These are phyloP conservation scores for Flaveria linearis DNA, from an alignment of 129 eudicot genomes.

Conservation along the genomic window DNA sequence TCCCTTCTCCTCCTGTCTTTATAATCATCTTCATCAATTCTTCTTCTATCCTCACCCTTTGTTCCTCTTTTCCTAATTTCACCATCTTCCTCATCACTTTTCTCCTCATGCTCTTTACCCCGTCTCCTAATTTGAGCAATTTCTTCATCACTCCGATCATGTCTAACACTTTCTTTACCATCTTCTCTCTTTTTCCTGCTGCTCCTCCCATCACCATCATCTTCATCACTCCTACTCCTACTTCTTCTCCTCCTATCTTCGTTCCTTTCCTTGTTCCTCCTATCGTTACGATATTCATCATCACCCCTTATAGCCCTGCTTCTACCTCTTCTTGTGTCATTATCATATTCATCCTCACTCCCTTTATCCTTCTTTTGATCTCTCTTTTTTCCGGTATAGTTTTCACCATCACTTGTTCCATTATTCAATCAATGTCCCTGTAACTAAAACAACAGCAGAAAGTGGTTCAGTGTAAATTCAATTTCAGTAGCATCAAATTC, in stretches of 20 bases:
- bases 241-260: conserved; percentile 7
- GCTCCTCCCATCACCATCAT: conserved; percentile 18
- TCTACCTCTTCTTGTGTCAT: conserved; percentile 4
- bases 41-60: conserved; percentile 19
- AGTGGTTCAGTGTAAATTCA: neutral
- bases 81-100: conserved; percentile 36
- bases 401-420: conserved; percentile 30
- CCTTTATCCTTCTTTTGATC: neutral
- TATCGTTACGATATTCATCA: conserved; percentile 11
- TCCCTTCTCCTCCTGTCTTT: conserved; percentile 37
- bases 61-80: conserved; percentile 25
- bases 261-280: conserved; percentile 5
- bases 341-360: conserved; percentile 16
- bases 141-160: conserved; percentile 35
- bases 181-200: conserved; percentile 17
- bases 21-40: conserved; percentile 38
- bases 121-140: conserved; percentile 26
- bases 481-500: neutral
- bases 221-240: conserved; percentile 24
- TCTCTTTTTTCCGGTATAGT: neutral
- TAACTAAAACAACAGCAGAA: conserved; percentile 13
- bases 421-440: conserved; percentile 10
- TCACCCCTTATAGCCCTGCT: conserved; percentile 13
- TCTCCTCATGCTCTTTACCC: neutral
- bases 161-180: neutral